These are phyloP conservation scores for Clarireedia sp. DNA, from an alignment of 2,329 filamentous ascomycete species.

Conservation along the genomic window DNA sequence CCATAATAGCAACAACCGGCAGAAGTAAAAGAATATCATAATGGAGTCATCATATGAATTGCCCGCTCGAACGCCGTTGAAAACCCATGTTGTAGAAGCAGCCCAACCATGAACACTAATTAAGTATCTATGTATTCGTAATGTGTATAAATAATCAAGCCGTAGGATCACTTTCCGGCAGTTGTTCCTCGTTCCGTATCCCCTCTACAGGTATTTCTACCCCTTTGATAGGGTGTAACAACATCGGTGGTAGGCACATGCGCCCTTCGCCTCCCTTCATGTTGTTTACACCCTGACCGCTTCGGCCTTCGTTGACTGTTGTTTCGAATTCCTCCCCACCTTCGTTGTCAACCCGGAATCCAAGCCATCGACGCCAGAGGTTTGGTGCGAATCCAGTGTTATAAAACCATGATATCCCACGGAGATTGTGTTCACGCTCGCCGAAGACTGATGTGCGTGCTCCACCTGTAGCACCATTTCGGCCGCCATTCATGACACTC, in stretches of 20 bases:
- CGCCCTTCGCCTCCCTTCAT: constrained; percentile 67
- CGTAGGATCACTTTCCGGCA: constrained; percentile 27
- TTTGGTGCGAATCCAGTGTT: constrained; percentile 74
- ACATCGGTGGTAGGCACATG: constrained; percentile 86
- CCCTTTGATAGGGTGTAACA: constrained; percentile 81
- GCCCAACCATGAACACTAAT: no score
- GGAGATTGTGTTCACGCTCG: constrained; percentile 82
- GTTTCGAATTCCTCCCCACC: constrained; percentile 71
- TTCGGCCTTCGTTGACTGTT: constrained; percentile 40
- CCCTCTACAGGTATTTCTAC: constrained; percentile 44
- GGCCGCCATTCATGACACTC: constrained; percentile 70
- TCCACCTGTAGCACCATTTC: constrained; percentile 68
- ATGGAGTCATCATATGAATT: no score
- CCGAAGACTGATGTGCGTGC: constrained; percentile 66
- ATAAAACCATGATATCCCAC: constrained; percentile 86
- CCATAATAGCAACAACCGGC: no score
- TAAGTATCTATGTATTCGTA: no score
- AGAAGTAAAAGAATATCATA: no score
- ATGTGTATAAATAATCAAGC: constrained; percentile 19
- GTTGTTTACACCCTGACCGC: constrained; percentile 28
- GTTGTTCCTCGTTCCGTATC: constrained; percentile 14
- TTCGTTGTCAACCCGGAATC: constrained; percentile 69
- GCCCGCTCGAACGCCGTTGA: no score
- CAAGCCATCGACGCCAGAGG: constrained; percentile 79
- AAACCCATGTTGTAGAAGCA: no score